These are phyloP conservation scores for Fonsecaea nubica DNA, from an alignment of 2,329 filamentous ascomycete genomes.

Conservation along the genomic window DNA sequence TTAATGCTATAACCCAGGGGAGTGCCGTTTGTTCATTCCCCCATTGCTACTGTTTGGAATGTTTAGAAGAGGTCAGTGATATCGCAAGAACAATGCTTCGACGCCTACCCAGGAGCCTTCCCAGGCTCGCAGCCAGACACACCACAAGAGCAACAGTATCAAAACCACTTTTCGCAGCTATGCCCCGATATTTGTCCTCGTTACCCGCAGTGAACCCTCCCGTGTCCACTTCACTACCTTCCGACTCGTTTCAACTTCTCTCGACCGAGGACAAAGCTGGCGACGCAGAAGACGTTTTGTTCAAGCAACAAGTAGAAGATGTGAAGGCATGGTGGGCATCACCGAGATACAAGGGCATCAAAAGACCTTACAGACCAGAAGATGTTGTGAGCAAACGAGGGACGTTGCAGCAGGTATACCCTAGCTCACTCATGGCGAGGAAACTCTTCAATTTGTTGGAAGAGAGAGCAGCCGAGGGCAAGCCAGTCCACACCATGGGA, in stretches of 20 bases:
- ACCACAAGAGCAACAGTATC: constrained; percentile 16
- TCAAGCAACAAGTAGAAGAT: constrained; percentile 80
- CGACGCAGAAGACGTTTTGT: constrained; percentile 81
- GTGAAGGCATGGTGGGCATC: constrained; percentile 91
- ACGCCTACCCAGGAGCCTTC: constrained; percentile 33
- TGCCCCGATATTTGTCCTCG: constrained; percentile 60
- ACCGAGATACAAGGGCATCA: constrained; percentile 85
- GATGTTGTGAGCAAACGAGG: constrained; percentile 95
- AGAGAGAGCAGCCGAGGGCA: constrained; percentile 75
- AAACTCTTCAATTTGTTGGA: constrained; percentile 91
- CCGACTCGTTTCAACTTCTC: constrained; percentile 85
- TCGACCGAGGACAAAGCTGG: constrained; percentile 78
- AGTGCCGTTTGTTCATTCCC: not conserved
- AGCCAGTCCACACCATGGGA: constrained; percentile 96
- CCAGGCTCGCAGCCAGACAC: constrained; percentile 28
- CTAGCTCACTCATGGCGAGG: constrained; percentile 91
- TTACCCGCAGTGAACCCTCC: constrained; percentile 65
- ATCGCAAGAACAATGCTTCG: constrained; percentile 30
- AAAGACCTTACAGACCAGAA: constrained; percentile 84
- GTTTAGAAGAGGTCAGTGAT: constrained; percentile 2
- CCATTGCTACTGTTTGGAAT: not conserved
- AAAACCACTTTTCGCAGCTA: constrained; percentile 20
- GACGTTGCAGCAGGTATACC: constrained; percentile 82
- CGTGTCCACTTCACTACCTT: constrained; percentile 65
- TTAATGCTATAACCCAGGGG: constrained; percentile 7